Percentiles rank a stretch among this genome's conserved stretches.
Conservation (phyloP, 2,329 filamentous ascomycete genomes). For the Cylindrodendrum hubeiense region DNA sequence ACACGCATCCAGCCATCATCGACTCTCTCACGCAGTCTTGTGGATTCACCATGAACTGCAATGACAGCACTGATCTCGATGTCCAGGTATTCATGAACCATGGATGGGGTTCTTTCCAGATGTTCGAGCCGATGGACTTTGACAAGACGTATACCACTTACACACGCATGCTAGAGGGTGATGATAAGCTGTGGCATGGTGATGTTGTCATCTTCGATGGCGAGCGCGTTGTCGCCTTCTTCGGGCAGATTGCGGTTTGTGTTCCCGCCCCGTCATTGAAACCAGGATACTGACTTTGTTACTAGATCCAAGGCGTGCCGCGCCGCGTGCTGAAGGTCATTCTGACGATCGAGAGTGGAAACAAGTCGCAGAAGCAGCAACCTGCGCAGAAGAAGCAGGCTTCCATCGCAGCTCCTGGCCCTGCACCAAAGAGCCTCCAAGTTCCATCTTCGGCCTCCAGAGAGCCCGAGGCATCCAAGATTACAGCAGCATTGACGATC, state of each 20-base stretch:
- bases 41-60: constrained; percentile 41
- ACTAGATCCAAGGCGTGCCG: constrained; percentile 34
- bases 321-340: constrained; percentile 38
- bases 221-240: constrained; percentile 58
- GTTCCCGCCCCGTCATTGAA: too few species aligned
- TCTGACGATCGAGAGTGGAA: constrained; percentile 30
- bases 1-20: constrained; percentile 38
- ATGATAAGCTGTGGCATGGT: constrained; percentile 48
- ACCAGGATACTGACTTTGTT: not conserved
- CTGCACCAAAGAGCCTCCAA: not conserved
- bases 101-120: constrained; percentile 34
- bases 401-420: not conserved
- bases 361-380: constrained; percentile 22
- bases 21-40: constrained; percentile 37
- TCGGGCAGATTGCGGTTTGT: constrained; percentile 47
- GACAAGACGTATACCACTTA: constrained; percentile 38
- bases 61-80: constrained; percentile 36
- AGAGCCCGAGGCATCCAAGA: not conserved
- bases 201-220: constrained; percentile 68
- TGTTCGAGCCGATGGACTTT: constrained; percentile 35
- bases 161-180: constrained; percentile 31
- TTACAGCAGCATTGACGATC: constrained; percentile 24
- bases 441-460: not conserved
- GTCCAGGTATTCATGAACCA: constrained; percentile 39
- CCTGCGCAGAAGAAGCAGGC: not conserved